phyloP scores from a whole-genome alignment of 176 grass and related monocot genomes.

The Triticum monococcum region DNA sequence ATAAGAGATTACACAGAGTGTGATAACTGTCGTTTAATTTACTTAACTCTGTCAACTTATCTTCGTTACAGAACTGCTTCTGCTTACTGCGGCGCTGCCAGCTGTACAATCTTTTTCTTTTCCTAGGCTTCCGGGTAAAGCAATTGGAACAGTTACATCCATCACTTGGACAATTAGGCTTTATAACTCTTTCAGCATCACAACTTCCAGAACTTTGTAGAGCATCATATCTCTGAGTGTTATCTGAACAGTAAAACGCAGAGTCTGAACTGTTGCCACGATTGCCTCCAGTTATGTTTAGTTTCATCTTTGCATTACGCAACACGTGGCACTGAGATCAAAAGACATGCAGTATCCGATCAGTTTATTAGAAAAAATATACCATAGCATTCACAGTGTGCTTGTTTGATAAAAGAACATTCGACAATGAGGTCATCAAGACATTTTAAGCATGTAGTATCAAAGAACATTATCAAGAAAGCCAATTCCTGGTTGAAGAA shows the following conservation, averaged over 20 bases:
- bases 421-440: background rate
- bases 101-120: slow-evolving; percentile 48
- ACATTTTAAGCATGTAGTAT: background rate
- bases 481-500: background rate
- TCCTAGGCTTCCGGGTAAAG: slow-evolving; percentile 25
- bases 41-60: slow-evolving; percentile 2
- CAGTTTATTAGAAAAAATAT: slow-evolving; percentile 12
- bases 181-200: slow-evolving; percentile 12
- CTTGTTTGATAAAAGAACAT: slow-evolving; percentile 13
- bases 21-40: slow-evolving; percentile 12
- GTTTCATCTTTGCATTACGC: background rate
- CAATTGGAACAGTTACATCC: slow-evolving; percentile 25
- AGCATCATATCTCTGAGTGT: slow-evolving; percentile 19
- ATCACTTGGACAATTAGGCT: slow-evolving; percentile 6
- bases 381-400: background rate
- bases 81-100: slow-evolving; percentile 44
- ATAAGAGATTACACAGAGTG: background rate
- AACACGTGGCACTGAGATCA: slow-evolving; percentile 19
- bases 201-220: slow-evolving; percentile 20
- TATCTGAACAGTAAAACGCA: slow-evolving; percentile 17
- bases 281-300: slow-evolving; percentile 15
- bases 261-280: background rate
- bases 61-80: slow-evolving; percentile 27
- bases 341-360: slow-evolving; percentile 7
- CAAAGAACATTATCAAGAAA: background rate